Evolutionary conservation across 106 monocot species (phyloP), one percentile per base, ranked within the genome.

Genomic region (Xerophyta viscosa): DNA sequence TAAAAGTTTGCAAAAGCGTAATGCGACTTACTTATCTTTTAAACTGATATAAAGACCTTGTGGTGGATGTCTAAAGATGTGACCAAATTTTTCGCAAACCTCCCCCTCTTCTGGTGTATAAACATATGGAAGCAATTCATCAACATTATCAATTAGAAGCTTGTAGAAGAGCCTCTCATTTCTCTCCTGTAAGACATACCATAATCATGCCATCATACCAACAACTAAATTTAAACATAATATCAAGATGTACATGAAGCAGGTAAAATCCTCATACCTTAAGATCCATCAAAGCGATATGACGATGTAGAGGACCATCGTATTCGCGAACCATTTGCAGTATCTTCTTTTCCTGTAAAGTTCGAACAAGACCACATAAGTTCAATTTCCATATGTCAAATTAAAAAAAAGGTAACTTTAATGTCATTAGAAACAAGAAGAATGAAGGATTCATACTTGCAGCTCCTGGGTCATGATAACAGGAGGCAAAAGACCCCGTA

Each of bases 41-140:
- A 93, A 63, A 64, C 87, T 93, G 74, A 93, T 83, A 63, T 83
- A 93, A 20, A 93, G 73, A 31, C 92, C 92, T 60, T 83, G 92
- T 4, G n/a, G n/a, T n/a, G 92, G 92, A 36, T 67, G 79, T 44
- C 60, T 83, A 54, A 87, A 83, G 60, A 87, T 93, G 66, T 61
- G 70, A 2, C 92, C 92, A 33, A 87, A 93, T 63, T 93, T 93
- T 77, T 93, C 87, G 53, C 92, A 93, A 57, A 87, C 92, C 68
- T 93, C 92, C 27, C 92, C 92, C 43, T 87, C 92, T 24, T 87
- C 87, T 21, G 92, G 92, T 43, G 92, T 93, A 68, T 93, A 93
- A 5, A 93, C 83, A 64, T 87, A 56, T 2, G 92, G 92, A 58
- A 93, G 92, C 29, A 93, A 55, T 42, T 92, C 92, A 50, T 92